Evolutionary conservation across 2,329 filamentous ascomycete genomes (phyloP), one percentile per base, ranked within the genome.

Genomic region (Verticillium dahliae): DNA sequence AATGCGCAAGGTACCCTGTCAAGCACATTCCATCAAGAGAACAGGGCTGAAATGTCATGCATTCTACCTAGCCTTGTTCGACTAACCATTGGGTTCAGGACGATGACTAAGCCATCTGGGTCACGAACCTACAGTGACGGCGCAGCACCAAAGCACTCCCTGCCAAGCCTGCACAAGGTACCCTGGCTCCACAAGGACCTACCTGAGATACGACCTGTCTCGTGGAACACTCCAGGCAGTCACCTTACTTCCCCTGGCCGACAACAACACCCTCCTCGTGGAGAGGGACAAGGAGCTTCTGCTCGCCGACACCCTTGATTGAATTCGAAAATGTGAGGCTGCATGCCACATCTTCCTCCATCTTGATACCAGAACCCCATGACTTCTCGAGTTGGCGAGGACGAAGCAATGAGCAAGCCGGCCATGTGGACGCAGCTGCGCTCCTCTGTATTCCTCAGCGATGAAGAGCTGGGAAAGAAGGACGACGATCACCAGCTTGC

Each of bases 401-500:
- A 27, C 45, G 45, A 52, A 52, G 6, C 45, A 18, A 56, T 14
- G 57, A 65, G 61, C 63, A 80, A 82, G 77, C 73, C 73, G 65
- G 67, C 67, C 60, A 61, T 65, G 45, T 71, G 72, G 64, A 69
- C 70, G 56, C 71, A 71, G 64, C 65, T 72, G 57, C 62, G 67
- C 61, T 69, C 71, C 57, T 72, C 76, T 62, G 71, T 81, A 60
- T 83, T 81, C 72, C 70, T 79, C 62, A 78, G 75, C 68, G 80
- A 85, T 66, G 82, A 84, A 67, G 82, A 84, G 67, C 74, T 84
- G 71, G 81, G 79, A 59, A 87, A 87, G 73, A 86, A 85, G 73
- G 79, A 86, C 70, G 84, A 87, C 70, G 84, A 87, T 70, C 76
- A 80, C 68, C 66, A 72, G 67, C 68, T 69, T 66, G 60, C 71